Evolutionary conservation across 331 rosid genomes (phyloP), one percentile per base, ranked within the genome.

Genomic region (Dryas integrifolia): DNA sequence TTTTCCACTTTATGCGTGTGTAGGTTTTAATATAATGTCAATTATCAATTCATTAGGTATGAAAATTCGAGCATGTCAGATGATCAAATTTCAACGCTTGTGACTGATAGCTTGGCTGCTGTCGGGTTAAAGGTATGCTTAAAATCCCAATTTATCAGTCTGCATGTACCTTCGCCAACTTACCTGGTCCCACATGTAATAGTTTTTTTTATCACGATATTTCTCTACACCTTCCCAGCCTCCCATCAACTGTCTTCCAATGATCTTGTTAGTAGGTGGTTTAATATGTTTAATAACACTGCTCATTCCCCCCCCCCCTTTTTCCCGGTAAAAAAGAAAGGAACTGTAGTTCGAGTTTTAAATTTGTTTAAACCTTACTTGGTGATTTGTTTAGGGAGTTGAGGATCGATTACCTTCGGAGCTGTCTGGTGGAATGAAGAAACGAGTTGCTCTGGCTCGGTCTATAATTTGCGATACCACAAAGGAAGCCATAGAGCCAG

Each of bases 341-440:
- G n/a, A 5, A 14, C 18, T 62, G n/a, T 21, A 47, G 49, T 58
- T 58, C 68, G 38, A 61, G 9, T 43, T 47, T 59, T 38, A 48
- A 15, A 35, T 51, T 53, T 67, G 8, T 64, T 49, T 61, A 43
- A 9, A 38, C 72, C 52, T 35, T 47, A 71, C 26, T 72, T 56
- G 43, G 67, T 65, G 11, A 14, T 11, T 74, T 74, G 45, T 64
- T 58, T 51, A 91, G 99, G 96, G 85, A 60, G 99, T 95, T 76
- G 99, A 95, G 80, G 93, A 95, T 44, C 88, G 98, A 50, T 60
- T 90, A 69, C 99, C 99, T 62, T 95, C 99, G 18, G 99, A 95
- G 81, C 79, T 95, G 83, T 95, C 99, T 46, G 99, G 99, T 56
- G 98, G 99, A 82, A 95, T 95, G 99, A 95, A 95, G 85, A 95